Evolutionary conservation across 176 grass and related monocot genomes (phyloP).

Genomic region (Zea luxurians): DNA sequence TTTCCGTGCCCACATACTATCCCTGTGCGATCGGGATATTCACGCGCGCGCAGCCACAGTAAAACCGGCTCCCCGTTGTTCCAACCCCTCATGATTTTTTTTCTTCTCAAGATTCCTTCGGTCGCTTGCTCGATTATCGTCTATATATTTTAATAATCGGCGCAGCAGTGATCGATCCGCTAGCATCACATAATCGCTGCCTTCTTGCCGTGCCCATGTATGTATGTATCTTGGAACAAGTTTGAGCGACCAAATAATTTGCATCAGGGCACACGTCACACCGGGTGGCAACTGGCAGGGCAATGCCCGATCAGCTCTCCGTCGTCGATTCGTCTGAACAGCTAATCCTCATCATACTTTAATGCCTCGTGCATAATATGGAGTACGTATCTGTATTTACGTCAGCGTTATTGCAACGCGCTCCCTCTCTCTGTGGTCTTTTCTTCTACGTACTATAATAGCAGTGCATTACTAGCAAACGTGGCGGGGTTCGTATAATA

Average conservation of each 20-base stretch:
- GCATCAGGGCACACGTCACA: conserved; percentile 49
- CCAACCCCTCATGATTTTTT: neutral
- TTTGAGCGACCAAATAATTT: conserved; percentile 25
- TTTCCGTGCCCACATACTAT: neutral
- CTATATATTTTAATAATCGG: neutral
- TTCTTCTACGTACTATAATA: neutral
- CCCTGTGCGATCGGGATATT: conserved; percentile 31
- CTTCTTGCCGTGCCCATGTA: neutral
- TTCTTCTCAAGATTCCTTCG: neutral
- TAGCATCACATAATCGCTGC: conserved; percentile 29
- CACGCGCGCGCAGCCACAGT: neutral
- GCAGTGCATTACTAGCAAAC: too few relatives aligned
- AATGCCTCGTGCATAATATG: neutral
- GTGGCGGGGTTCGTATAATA: too few relatives aligned
- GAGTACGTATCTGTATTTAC: neutral
- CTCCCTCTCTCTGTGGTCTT: conserved; percentile 20
- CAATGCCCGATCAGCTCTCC: conserved; percentile 30
- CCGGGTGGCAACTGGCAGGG: neutral
- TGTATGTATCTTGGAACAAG: conserved; percentile 22
- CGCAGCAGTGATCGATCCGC: neutral
- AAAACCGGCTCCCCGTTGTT: neutral
- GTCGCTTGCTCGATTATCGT: conserved; percentile 8
- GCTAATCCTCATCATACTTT: neutral
- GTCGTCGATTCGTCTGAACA: conserved; percentile 26
- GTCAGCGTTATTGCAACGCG: conserved; percentile 18